Evolutionary conservation across 1,139 yeast genomes (phyloP).

Genomic region (Hanseniaspora gamundiae): DNA sequence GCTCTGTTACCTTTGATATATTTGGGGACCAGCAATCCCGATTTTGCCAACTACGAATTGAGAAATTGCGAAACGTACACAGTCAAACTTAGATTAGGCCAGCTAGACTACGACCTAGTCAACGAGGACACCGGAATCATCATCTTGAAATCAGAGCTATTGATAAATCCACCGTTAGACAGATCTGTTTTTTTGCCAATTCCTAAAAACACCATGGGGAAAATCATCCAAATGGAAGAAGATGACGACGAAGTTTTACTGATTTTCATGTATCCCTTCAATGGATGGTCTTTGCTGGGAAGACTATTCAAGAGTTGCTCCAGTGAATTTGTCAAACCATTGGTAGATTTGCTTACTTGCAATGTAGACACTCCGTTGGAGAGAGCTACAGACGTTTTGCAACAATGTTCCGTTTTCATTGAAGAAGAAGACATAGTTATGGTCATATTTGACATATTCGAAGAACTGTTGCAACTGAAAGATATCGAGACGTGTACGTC

Average conservation of each 20-base stretch:
- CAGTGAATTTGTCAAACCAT: constrained; percentile 35
- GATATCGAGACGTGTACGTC: constrained; percentile 35
- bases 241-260: constrained; percentile 38
- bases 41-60: constrained; percentile 55
- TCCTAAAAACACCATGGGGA: constrained; percentile 57
- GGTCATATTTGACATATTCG: constrained; percentile 51
- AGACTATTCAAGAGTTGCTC: constrained; percentile 46
- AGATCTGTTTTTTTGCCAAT: constrained; percentile 30
- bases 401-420: constrained; percentile 43
- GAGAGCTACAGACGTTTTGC: constrained; percentile 32
- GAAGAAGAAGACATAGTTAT: constrained; percentile 62
- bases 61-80: constrained; percentile 50
- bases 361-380: constrained; percentile 32
- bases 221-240: constrained; percentile 30
- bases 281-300: constrained; percentile 83
- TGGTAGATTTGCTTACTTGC: constrained; percentile 36
- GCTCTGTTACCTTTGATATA: constrained; percentile 50
- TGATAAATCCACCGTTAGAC: constrained; percentile 30
- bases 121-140: constrained; percentile 28
- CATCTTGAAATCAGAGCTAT: constrained; percentile 28
- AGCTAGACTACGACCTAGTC: constrained; percentile 23
- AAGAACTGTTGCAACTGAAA: constrained; percentile 51
- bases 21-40: constrained; percentile 50
- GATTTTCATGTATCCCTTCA: constrained; percentile 59
- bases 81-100: constrained; percentile 25